A percentile compares a stretch with the other conserved stretches of the same genome.
Conservation (phyloP, 1,284 basidiomycete species). For the Sparassis latifolia region DNA sequence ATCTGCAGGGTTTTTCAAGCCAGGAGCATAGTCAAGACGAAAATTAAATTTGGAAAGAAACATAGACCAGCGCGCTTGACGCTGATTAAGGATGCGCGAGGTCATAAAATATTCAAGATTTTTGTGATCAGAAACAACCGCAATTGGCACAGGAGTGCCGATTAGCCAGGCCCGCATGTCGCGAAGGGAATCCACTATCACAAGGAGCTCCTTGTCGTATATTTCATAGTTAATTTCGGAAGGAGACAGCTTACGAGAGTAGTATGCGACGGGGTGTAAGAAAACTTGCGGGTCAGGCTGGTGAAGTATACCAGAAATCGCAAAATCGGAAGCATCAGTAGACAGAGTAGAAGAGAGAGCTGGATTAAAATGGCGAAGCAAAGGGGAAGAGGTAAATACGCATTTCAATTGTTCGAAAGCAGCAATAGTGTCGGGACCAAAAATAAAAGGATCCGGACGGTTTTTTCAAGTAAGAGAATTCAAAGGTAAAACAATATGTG, state of each 20-base stretch:
- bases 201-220: too few relatives aligned
- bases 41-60: constrained; percentile 35
- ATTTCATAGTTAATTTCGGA: too few relatives aligned
- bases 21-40: constrained; percentile 25
- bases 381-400: constrained; percentile 21
- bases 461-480: constrained; percentile 18
- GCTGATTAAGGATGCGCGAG: constrained; percentile 26
- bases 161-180: constrained; percentile 27
- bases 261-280: too few relatives aligned
- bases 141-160: constrained; percentile 18
- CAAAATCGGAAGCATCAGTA: too few relatives aligned
- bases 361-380: constrained; percentile 29
- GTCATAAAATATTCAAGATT: constrained; percentile 32
- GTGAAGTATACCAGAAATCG: too few relatives aligned
- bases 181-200: constrained; percentile 26
- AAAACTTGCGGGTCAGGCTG: too few relatives aligned
- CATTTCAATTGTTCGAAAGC: constrained; percentile 24
- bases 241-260: too few relatives aligned
- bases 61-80: constrained; percentile 36
- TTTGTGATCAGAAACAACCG: constrained; percentile 28
- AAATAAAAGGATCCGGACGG: neutral
- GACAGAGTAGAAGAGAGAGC: constrained; percentile 13
- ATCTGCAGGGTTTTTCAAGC: constrained; percentile 28
- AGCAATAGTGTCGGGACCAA: neutral
- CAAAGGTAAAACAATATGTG: constrained; percentile 5